Evolutionary conservation across 805 yeast genomes (phyloP).

Genomic region (Priceomyces carsonii): DNA sequence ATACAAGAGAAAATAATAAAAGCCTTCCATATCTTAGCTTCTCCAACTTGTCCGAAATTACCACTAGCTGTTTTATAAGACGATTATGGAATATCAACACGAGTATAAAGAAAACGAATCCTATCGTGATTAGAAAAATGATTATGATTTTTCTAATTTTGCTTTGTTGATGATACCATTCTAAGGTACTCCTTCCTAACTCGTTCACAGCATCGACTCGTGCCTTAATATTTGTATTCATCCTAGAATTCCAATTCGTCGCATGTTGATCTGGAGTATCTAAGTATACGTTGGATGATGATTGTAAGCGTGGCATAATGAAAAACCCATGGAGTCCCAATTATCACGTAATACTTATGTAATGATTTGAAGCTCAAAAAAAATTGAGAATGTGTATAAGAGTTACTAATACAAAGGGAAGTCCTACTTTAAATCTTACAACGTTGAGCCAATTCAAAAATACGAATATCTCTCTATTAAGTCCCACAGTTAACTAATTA

Average conservation of each 20-base stretch:
- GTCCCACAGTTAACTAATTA: too few relatives aligned
- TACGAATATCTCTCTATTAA: too few relatives aligned
- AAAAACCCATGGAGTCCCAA: neutral
- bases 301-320: constrained; percentile 3
- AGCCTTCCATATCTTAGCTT: constrained; percentile 40
- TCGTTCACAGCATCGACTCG: constrained; percentile 1
- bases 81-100: constrained; percentile 33
- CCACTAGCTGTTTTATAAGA: constrained; percentile 38
- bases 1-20: constrained; percentile 52
- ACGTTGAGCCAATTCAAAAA: too few relatives aligned
- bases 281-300: constrained; percentile 1
- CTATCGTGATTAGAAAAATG: constrained; percentile 16
- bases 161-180: constrained; percentile 23
- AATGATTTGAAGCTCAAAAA: too few relatives aligned
- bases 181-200: neutral
- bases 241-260: neutral
- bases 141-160: constrained; percentile 14
- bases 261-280: neutral
- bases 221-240: neutral
- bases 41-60: constrained; percentile 47
- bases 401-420: too few relatives aligned
- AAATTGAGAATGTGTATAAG: too few relatives aligned
- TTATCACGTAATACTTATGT: too few relatives aligned
- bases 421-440: too few relatives aligned
- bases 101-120: constrained; percentile 15